Base-by-base conservation (phyloP, 768 basidiomycete genomes). In the Hypholoma sublateritium region DNA sequence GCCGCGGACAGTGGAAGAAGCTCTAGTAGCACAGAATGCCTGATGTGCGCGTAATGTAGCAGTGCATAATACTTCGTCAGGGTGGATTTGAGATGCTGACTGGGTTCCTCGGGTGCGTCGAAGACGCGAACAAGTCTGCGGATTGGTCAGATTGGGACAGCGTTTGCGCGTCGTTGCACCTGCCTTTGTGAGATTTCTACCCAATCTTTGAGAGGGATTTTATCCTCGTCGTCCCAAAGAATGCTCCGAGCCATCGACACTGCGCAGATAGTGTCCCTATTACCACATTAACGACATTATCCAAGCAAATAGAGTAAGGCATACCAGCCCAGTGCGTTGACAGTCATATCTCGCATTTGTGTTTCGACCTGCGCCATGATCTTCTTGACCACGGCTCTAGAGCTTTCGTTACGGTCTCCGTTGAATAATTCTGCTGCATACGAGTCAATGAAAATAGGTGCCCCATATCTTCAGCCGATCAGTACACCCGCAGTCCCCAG, bases 291-390 rank as follows among this genome's bases (percentile, higher is more conserved):
- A 14, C 32, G n/a, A 36, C 13, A 32, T 5, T 17, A 49, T 2
- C 1, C 21, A 39, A 5, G n/a, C 3, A 4, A 46, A 21, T 17
- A 41, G 48, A 41, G 42, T 3, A 19, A 50, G 8, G 70, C 77
- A 47, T 74, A 86, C 87, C 88, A 88, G 63, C 89, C 85, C 4
- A 77, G 79, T 0, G 86, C 84, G 62, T 89, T 88, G 39, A 88
- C 78, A 0, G 85, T 86, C 69, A 85, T 70, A 45, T 73, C 73
- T 41, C 73, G 61, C 57, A 91, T 59, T 60, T 75, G 74, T 7
- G 70, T 61, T 64, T 84, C 78, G 8, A 88, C 76, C 35, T 72
- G 72, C 5, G 69, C 70, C 47, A 82, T 88, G 34, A 91, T 72
- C 49, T 75, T 70, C 69, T 85, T 87, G 19, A 86, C 86, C 3